Base-by-base conservation (phyloP, 257 asterid species). In the Forsythia viridissima region DNA sequence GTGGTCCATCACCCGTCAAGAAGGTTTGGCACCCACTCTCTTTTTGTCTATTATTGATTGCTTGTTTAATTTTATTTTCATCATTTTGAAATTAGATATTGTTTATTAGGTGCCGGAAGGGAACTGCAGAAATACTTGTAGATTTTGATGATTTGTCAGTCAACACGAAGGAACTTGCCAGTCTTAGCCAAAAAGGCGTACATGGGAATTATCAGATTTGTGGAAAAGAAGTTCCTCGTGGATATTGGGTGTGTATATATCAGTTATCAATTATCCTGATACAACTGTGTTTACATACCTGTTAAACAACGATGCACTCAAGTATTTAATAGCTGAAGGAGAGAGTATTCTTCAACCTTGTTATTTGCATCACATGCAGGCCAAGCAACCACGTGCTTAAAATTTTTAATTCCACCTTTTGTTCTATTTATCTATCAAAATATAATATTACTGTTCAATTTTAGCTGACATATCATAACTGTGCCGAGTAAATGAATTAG, bases 1-100 rank as follows among this genome's bases (percentile, higher is more conserved):
- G 97, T 89, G 81, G 91, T 90, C 76, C 98, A 96, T 89, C 99
- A 96, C 86, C 99, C 99, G 20, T 93, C 99, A 48, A 90, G 90
- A 86, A 88, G 97, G 99, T 92, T 82, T 21, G 72, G 80, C 79
- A 16, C 72, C 38, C 61, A 13, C 39, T 59, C 61, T 61, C 71
- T 52, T 16, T 40, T 38, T 52, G 39, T 66, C 48, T 76, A 38
- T 73, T 61, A 57, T 61, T 48, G 44, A 63, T 70, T 71, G 18
- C 41, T 41, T 10, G 13, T 36, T 52, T 57, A n/a, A 73, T 80
- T 40, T 67, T 39, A 46, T 71, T 15, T 43, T 78, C 38, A 42
- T 80, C 81, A 73, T 75, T 73, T 52, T 82, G 61, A 73, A 76
- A 74, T 67, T 79, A 42, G 74, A 75, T 82, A 12, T 41, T 80